Base-by-base conservation (phyloP, 2,329 filamentous ascomycete genomes). In the Arthrobotrys entomopaga region DNA sequence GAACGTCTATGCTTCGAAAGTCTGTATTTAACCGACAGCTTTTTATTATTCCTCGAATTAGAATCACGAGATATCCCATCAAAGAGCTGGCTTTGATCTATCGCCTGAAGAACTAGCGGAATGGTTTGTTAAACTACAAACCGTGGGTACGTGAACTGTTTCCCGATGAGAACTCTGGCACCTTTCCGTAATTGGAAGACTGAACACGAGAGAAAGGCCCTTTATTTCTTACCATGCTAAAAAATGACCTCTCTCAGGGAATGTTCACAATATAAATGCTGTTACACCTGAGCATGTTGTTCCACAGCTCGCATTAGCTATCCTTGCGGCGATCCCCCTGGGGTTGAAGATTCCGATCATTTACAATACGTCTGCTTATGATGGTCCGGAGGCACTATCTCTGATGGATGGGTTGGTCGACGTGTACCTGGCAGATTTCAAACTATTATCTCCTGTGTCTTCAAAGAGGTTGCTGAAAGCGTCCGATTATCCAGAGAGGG, bases 351-450 rank as follows among this genome's bases (percentile, higher is more conserved):
- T 94, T 10, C 91, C 91, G 1, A 89, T 96, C 77, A 85, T 96
- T 38, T 95, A 96, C 84, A 96, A 96, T 79, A 93, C 91, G 0
- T 93, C 90, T 0, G 88, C 89, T 10, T 96, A 91, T 79, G 92
- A 96, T 81, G 92, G 89, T 0, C 82, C 90, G 0, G 88, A 87
- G 1, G 92, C 89, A 0, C 83, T 96, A 0, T 82, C 87, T 71
- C 83, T 95, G 7, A 85, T 96, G 78, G 89, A 95, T 77, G 91
- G 91, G 0, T 83, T 96, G 26, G 87, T 95, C 0, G 91, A 95
- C 80, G 92, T 96, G 50, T 96, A 95, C 80, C 83, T 96, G n/a
- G 90, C 91, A 0, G 91, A 96, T 80, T 95, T 95, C 84, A 95
- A 96, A 81, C 87, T 93, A 8, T 95, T 91, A 91, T 86, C 86